Evolutionary conservation across 768 basidiomycete species (phyloP).

Genomic region (Serendipita sp.): DNA sequence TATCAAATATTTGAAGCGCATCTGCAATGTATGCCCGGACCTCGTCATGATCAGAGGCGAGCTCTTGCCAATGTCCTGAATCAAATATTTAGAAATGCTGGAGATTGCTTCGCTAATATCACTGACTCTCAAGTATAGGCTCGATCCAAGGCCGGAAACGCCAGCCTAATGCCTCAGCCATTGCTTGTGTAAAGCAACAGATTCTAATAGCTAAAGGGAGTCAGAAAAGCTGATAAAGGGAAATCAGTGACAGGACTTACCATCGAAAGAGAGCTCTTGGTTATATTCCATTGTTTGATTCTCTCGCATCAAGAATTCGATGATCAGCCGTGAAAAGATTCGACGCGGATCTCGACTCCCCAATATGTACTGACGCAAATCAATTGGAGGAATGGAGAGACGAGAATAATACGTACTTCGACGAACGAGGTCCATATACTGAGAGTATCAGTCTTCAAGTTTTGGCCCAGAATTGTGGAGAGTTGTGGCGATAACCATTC

Average conservation of each 20-base stretch:
- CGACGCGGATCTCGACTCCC: conserved; percentile 71
- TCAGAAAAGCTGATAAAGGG: not conserved
- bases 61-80: conserved; percentile 42
- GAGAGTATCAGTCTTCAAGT: conserved; percentile 69
- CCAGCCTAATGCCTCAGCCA: conserved; percentile 62
- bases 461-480: conserved; percentile 45
- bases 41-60: conserved; percentile 67
- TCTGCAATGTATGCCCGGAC: conserved; percentile 65
- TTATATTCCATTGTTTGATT: conserved; percentile 61
- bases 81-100: not conserved
- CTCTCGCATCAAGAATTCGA: conserved; percentile 53
- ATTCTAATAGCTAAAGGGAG: conserved; percentile 38
- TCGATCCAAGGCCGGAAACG: conserved; percentile 71
- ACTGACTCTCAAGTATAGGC: conserved; percentile 35
- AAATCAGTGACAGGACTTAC: conserved; percentile 15
- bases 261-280: conserved; percentile 66
- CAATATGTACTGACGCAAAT: conserved; percentile 45
- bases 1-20: conserved; percentile 52
- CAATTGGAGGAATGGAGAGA: not conserved
- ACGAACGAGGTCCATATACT: conserved; percentile 65
- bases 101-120: not conserved
- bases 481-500: conserved; percentile 63
- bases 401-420: conserved; percentile 31
- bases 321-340: conserved; percentile 45
- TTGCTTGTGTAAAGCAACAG: conserved; percentile 48